Base-by-base conservation (phyloP, 345 rosid genomes). In the Eucalyptus cloeziana region DNA sequence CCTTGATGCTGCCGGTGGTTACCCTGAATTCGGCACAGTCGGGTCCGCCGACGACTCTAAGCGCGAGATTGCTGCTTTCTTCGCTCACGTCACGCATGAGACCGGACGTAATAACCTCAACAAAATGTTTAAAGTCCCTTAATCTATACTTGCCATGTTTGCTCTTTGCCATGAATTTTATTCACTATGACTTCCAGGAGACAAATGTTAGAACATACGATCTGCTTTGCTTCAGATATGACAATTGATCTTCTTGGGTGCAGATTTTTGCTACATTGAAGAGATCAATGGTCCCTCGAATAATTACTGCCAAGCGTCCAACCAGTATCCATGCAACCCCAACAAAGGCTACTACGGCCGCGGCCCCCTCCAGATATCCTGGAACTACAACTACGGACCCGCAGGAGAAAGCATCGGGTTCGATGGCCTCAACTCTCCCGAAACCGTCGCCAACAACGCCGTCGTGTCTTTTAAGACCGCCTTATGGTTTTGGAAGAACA, bases 1-100 rank as follows among this genome's bases (percentile, higher is more conserved):
- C 89, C 92, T 97, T 2, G 91, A 90, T 8, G 99, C 98, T 37
- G 90, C 92, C 45, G 85, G 85, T 1, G 89, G 93, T 1, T 96
- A 87, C 64, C 86, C 97, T 85, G 89, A 90, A 30, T 97, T 97
- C 47, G 99, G 96, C 87, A 91, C 93, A 64, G 88, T 90, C 54
- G 96, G 97, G 5, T 91, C 93, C 7, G 89, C 49, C 8, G 95
- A 93, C 56, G 96, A 93, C 86, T 91, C 94, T 13, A 94, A 89
- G 89, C 95, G 98, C 19, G 98, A 96, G 91, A 94, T 96, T 43
- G 99, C 99, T 12, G 94, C 96, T 11, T 95, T 95, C 92, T 96
- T 97, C 79, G 98, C 97, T 5, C 98, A 97, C 88, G 94, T 93
- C 89, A 96, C 99, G 1, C 98, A 96, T 89, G 97, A 96, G 88